phyloP scores from a whole-genome alignment of 2,329 filamentous ascomycete genomes.

The Akanthomyces dipterigenus region DNA sequence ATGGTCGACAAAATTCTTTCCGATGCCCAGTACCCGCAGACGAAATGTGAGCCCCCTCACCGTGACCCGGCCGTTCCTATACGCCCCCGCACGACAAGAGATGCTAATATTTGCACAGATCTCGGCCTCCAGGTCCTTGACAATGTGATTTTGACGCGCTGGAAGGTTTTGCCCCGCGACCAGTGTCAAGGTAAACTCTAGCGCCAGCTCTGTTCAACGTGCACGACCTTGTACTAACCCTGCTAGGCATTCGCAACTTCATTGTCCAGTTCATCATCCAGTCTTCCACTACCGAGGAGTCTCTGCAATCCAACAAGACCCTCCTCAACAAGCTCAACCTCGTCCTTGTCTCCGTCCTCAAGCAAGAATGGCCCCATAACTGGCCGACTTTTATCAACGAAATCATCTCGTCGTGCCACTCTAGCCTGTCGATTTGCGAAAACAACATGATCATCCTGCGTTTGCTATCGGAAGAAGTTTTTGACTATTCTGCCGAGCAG shows the following conservation, averaged over 20 bases:
- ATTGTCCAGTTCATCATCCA: conserved; percentile 98
- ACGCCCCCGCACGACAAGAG: conserved; percentile 12
- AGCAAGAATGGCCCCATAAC: conserved; percentile 99
- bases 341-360: conserved; percentile 92
- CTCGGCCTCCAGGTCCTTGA: conserved; percentile 94
- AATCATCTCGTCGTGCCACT: conserved; percentile 93
- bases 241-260: conserved; percentile 90
- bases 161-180: conserved; percentile 94
- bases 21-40: conserved; percentile 88
- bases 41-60: conserved; percentile 67
- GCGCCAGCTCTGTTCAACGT: background rate
- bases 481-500: conserved; percentile 96
- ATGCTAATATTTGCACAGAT: conserved; percentile 46
- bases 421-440: conserved; percentile 93
- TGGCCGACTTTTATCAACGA: conserved; percentile 99
- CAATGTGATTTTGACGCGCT: conserved; percentile 97
- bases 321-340: conserved; percentile 97
- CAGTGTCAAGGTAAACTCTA: conserved; percentile 72
- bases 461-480: conserved; percentile 93
- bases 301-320: conserved; percentile 74
- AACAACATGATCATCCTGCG: conserved; percentile 99
- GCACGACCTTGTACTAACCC: conserved; percentile 14
- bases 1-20: conserved; percentile 95
- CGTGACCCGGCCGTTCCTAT: background rate
- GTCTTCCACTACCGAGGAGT: conserved; percentile 83